Conservation (phyloP, 139 green algal species). For the Diplosphaera chodatii region DNA sequence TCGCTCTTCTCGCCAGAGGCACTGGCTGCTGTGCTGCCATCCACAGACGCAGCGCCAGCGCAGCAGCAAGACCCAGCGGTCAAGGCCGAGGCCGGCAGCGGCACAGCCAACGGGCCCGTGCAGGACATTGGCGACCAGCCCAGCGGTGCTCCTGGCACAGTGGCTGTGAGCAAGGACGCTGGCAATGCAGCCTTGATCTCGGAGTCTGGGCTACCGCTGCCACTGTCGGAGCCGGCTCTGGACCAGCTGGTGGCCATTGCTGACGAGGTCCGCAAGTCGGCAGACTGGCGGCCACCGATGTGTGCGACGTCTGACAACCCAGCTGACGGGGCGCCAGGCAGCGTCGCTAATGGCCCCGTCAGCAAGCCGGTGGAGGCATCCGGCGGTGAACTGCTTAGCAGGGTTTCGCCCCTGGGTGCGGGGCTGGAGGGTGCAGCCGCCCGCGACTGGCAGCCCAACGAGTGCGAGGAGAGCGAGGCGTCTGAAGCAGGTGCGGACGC, state of each 20-base stretch:
- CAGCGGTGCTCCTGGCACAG: neutral
- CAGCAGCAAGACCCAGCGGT: neutral
- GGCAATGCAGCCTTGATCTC: too few relatives aligned
- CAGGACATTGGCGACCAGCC: too few relatives aligned
- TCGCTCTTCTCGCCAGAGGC: slow-evolving; percentile 36
- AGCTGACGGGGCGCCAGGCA: too few relatives aligned
- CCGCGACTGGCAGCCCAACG: slow-evolving; percentile 17
- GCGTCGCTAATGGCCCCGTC: neutral
- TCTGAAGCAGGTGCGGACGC: slow-evolving; percentile 2
- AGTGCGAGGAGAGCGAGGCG: slow-evolving; percentile 24
- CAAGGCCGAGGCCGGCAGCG: neutral
- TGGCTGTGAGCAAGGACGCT: too few relatives aligned
- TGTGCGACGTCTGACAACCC: too few relatives aligned
- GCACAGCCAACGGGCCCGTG: too few relatives aligned
- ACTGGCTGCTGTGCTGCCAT: neutral
- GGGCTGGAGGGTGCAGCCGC: slow-evolving; percentile 22
- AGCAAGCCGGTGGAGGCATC: too few relatives aligned
- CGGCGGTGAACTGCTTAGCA: neutral
- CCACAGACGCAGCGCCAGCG: too few relatives aligned
- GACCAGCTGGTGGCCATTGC: slow-evolving; percentile 9
- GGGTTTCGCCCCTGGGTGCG: slow-evolving; percentile 11
- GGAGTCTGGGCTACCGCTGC: too few relatives aligned
- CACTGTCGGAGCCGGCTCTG: neutral
- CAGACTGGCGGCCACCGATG: slow-evolving; percentile 16
- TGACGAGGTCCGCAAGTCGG: slow-evolving; percentile 24